phyloP scores from a whole-genome alignment of 169 alveolate genomes.

The Cryptosporidium felis region DNA sequence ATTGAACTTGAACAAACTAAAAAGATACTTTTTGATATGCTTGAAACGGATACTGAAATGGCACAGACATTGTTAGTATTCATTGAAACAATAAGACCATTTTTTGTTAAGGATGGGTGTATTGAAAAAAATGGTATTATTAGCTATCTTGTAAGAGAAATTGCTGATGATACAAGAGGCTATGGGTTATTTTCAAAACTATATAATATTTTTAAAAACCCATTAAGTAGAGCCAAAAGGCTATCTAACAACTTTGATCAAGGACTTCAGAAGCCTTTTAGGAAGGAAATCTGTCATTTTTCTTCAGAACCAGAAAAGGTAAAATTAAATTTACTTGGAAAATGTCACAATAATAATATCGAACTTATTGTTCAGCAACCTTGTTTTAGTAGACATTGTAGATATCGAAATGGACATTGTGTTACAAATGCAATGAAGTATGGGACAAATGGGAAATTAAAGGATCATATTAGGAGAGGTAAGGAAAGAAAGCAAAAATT shows the following conservation, averaged over 20 bases:
- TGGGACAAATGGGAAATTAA: constrained; percentile 1
- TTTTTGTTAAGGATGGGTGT: constrained; percentile 20
- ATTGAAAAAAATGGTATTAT: constrained; percentile 44
- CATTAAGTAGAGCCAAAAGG: constrained; percentile 12
- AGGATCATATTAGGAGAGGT: constrained; percentile 35
- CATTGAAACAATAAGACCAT: constrained; percentile 33
- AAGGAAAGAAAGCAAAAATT: constrained; percentile 19
- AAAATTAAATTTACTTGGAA: background rate
- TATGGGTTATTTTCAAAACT: constrained; percentile 57
- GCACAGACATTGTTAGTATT: constrained; percentile 40
- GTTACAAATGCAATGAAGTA: background rate
- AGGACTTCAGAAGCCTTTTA: background rate
- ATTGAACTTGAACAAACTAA: constrained; percentile 17
- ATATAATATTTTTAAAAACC: constrained; percentile 20
- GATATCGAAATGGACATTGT: background rate
- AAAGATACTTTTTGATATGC: constrained; percentile 6
- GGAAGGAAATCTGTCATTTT: background rate
- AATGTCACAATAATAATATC: too few relatives aligned
- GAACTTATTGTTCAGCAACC: too few relatives aligned
- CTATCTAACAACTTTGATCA: background rate
- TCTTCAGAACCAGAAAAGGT: background rate
- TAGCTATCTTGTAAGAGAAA: constrained; percentile 1
- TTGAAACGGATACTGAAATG: constrained; percentile 36
- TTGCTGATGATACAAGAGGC: constrained; percentile 28
- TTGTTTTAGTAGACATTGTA: too few relatives aligned